These are phyloP conservation scores for Kluyveromyces nonfermentans DNA, from an alignment of 805 yeast genomes.

Conservation along the genomic window DNA sequence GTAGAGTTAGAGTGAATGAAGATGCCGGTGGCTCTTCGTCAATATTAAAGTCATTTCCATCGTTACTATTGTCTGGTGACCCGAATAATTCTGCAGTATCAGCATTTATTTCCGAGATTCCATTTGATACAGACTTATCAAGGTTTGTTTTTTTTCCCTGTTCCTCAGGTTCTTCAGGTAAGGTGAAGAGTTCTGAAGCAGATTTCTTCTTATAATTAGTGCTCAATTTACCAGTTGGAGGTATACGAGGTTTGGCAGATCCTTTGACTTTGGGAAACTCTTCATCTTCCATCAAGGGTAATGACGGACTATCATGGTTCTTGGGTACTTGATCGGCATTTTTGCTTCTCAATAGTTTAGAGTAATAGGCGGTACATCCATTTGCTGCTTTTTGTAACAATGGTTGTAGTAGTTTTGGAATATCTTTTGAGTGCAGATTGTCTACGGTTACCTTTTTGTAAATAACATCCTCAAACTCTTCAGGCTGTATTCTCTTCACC, in stretches of 20 bases:
- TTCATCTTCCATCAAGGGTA: conserved; percentile 69
- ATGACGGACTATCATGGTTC: conserved; percentile 26
- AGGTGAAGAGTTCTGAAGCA: conserved; percentile 43
- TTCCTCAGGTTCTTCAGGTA: conserved; percentile 30
- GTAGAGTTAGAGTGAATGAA: conserved; percentile 18
- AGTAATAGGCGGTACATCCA: conserved; percentile 34
- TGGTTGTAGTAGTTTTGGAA: conserved; percentile 47
- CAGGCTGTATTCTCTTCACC: conserved; percentile 46
- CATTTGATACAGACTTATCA: neutral
- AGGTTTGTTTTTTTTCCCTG: conserved; percentile 1
- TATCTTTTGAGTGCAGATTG: conserved; percentile 38
- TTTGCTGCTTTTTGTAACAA: conserved; percentile 37
- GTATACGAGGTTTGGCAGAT: conserved; percentile 66
- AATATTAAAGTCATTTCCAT: conserved; percentile 2
- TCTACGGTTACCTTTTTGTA: conserved; percentile 44
- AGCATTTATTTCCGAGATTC: neutral
- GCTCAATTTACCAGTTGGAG: conserved; percentile 82
- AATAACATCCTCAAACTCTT: conserved; percentile 51
- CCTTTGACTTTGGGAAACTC: conserved; percentile 69
- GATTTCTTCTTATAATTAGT: conserved; percentile 61
- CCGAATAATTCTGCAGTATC: conserved; percentile 1
- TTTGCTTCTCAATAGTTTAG: conserved; percentile 38
- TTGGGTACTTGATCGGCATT: conserved; percentile 24
- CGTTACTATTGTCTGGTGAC: neutral
- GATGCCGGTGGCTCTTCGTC: conserved; percentile 4